phyloP scores from a whole-genome alignment of 495 filamentous ascomycete species.

The Xylaria castorea region DNA sequence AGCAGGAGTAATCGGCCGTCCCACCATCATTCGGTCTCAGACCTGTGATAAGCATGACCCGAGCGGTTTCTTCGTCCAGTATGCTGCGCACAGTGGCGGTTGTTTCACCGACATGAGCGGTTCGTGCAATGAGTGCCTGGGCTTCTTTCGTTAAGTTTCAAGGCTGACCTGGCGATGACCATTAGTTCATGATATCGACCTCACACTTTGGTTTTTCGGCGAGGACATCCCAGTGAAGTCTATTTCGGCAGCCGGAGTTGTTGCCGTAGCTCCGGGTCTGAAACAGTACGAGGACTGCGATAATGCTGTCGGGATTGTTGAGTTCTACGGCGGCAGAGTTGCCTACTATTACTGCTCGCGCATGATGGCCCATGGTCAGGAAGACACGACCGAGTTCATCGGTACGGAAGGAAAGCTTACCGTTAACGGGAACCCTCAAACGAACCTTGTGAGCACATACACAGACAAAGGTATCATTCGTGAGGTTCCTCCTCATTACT shows the following conservation, averaged over 20 bases:
- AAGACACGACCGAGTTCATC: conserved; percentile 69
- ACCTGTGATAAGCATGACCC: conserved; percentile 65
- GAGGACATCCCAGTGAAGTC: conserved; percentile 54
- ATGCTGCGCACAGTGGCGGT: conserved; percentile 61
- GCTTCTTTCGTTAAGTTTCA: background rate
- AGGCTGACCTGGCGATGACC: conserved; percentile 28
- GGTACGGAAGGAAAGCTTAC: conserved; percentile 66
- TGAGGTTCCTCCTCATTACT: conserved; percentile 66
- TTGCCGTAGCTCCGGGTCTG: conserved; percentile 64
- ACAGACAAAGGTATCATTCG: conserved; percentile 56
- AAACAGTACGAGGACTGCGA: conserved; percentile 64
- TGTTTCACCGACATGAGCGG: conserved; percentile 57
- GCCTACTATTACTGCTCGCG: conserved; percentile 65
- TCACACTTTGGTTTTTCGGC: conserved; percentile 64
- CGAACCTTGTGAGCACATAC: conserved; percentile 60
- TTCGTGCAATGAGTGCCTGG: background rate
- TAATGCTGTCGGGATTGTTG: conserved; percentile 68
- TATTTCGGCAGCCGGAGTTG: conserved; percentile 60
- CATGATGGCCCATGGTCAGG: conserved; percentile 70
- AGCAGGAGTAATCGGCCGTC: conserved; percentile 56
- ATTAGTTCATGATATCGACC: conserved; percentile 65
- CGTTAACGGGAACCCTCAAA: conserved; percentile 61
- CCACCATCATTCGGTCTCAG: conserved; percentile 62
- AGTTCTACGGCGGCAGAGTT: conserved; percentile 66
- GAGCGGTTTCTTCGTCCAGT: conserved; percentile 62